Base-by-base conservation (phyloP, 2,329 filamentous ascomycete genomes). In the Pestalotiopsis sp. region DNA sequence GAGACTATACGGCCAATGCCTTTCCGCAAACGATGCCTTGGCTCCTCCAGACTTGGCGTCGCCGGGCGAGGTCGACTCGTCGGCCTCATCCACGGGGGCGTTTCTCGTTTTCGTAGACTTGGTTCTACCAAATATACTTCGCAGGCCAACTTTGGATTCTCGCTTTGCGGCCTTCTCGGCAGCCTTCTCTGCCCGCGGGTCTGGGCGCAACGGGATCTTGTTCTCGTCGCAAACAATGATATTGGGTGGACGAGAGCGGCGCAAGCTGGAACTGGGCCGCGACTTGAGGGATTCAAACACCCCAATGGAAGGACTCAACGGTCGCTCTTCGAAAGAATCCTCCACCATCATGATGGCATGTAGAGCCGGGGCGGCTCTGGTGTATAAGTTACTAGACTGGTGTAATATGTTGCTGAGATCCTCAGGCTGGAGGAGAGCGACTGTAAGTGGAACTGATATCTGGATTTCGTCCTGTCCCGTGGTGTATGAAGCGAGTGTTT, bases 121-220 rank as follows among this genome's bases (percentile, higher is more conserved):
- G 23, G 80, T 80, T 69, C 84, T 82, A 56, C 82, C 80, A 71
- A 90, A 89, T 9, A 90, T 80, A 70, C 78, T 84, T 66, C 85
- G 81, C 63, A 89, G 75, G 3, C 84, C 86, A 64, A 88, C 73
- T 68, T 81, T 85, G 17, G 87, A 88, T 69, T 88, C 86, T 70
- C 86, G 80, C 74, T 80, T 83, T 67, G 75, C 76, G 27, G 82
- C 72, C 72, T 82, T 86, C 61, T 82, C 81, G 6, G 77, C 27
- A 27, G 82, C 72, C 72, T 82, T 86, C 61, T 82, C 81, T 7
- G 77, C 20, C 14, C 58, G 58, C 17, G 45, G 45, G 23, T 67
- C 45, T 58, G 63, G 71, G 49, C 84, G 83, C 68, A 86, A 71
- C 13, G 84, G 82, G 4, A 84, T 73, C 36, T 82, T 80, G 61